phyloP scores from a whole-genome alignment of 2,329 filamentous ascomycete species.

The Fusarium multiceps region DNA sequence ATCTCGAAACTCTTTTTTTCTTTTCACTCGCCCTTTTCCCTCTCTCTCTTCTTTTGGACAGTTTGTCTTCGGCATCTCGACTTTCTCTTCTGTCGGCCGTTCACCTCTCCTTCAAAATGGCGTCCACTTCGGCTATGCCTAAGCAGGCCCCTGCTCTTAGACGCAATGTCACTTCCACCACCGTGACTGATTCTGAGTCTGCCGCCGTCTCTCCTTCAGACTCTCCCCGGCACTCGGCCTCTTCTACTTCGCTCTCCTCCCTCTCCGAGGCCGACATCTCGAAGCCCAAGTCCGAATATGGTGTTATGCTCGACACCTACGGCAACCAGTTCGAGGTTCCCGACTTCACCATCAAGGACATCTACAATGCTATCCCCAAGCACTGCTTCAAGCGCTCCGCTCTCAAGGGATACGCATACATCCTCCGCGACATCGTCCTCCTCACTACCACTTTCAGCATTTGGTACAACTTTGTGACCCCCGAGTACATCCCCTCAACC shows the following conservation, averaged over 20 bases:
- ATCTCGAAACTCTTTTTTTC: neutral
- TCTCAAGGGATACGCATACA: conserved; percentile 80
- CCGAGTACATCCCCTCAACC: conserved; percentile 80
- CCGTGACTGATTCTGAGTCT: conserved; percentile 63
- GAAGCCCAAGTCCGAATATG: conserved; percentile 57
- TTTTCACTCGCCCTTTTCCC: conserved; percentile 8
- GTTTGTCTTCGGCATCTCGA: conserved; percentile 28
- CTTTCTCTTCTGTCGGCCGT: conserved; percentile 41
- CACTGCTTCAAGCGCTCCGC: conserved; percentile 95
- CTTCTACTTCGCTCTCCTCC: conserved; percentile 92
- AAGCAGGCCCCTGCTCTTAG: conserved; percentile 58
- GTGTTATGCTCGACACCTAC: conserved; percentile 86
- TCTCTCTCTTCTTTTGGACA: conserved; percentile 12
- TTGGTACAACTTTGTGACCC: conserved; percentile 90
- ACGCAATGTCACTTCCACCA: conserved; percentile 61
- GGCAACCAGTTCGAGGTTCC: conserved; percentile 95
- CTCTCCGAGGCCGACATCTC: conserved; percentile 72
- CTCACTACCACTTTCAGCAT: conserved; percentile 83
- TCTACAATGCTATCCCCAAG: conserved; percentile 95
- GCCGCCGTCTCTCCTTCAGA: conserved; percentile 68
- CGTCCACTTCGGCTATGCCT: conserved; percentile 58
- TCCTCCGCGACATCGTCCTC: conserved; percentile 80
- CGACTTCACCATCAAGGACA: conserved; percentile 97
- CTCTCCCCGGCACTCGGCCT: conserved; percentile 73
- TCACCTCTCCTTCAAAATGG: conserved; percentile 54